These are phyloP conservation scores for Carex kokanica DNA, from an alignment of 176 grass and related monocot genomes.

Conservation along the genomic window DNA sequence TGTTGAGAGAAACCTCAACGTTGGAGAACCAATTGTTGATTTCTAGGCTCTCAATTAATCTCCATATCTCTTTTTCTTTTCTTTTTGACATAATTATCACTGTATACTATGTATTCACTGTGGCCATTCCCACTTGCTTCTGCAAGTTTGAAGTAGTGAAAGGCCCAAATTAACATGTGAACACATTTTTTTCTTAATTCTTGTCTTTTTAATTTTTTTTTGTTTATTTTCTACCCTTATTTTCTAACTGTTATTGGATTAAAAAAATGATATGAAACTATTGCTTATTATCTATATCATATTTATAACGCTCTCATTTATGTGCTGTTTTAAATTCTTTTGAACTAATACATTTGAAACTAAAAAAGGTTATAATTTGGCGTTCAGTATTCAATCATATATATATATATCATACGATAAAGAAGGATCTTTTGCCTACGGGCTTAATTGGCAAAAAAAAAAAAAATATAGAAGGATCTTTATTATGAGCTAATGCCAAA, in stretches of 20 bases:
- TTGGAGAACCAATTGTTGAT: conserved; percentile 98
- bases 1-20: conserved; percentile 82
- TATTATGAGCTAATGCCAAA: no score
- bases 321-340: no score
- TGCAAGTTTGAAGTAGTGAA: neutral
- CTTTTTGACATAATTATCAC: neutral
- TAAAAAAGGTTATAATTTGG: no score
- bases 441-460: no score
- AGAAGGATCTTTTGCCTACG: no score
- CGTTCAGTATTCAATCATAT: no score
- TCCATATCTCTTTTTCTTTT: neutral
- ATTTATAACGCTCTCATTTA: no score
- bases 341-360: no score
- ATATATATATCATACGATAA: no score
- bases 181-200: neutral
- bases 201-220: neutral
- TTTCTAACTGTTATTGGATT: neutral
- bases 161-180: neutral
- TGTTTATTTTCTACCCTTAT: neutral
- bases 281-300: no score
- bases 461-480: no score
- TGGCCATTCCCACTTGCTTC: conserved; percentile 7
- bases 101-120: neutral
- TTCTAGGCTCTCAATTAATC: conserved; percentile 35
- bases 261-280: no score